phyloP scores from a whole-genome alignment of 257 asterid species.

The Ophiorrhiza pumila region DNA sequence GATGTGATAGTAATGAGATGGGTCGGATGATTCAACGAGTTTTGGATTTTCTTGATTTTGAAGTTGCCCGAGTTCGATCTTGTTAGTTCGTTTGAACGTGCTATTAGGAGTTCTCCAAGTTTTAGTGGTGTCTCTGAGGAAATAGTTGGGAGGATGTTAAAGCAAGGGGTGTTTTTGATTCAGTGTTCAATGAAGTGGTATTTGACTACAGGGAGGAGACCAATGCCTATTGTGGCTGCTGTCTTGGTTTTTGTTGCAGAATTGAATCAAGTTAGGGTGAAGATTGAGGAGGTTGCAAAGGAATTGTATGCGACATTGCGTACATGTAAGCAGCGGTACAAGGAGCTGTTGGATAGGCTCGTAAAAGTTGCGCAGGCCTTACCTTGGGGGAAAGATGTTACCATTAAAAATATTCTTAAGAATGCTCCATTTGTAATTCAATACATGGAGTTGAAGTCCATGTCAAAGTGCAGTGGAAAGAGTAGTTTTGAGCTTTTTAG shows the following conservation, averaged over 20 bases:
- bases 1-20: constrained; percentile 54
- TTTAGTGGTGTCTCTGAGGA: constrained; percentile 39
- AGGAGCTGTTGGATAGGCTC: constrained; percentile 63
- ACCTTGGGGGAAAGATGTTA: constrained; percentile 89
- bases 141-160: constrained; percentile 40
- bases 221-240: constrained; percentile 79
- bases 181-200: constrained; percentile 91
- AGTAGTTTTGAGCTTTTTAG: constrained; percentile 26
- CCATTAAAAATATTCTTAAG: constrained; percentile 56
- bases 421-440: constrained; percentile 72
- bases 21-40: constrained; percentile 71
- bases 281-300: constrained; percentile 52
- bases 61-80: constrained; percentile 68
- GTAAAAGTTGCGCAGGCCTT: constrained; percentile 61
- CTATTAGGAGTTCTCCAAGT: constrained; percentile 33
- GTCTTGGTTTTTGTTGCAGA: constrained; percentile 62
- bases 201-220: constrained; percentile 74
- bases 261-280: constrained; percentile 48
- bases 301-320: constrained; percentile 46
- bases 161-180: constrained; percentile 75
- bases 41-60: constrained; percentile 48
- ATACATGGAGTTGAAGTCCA: constrained; percentile 78
- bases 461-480: constrained; percentile 23
- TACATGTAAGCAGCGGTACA: constrained; percentile 68
- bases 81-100: constrained; percentile 43